Evolutionary conservation across 306 rosid species (phyloP).

Genomic region (Cicer judaicum): DNA sequence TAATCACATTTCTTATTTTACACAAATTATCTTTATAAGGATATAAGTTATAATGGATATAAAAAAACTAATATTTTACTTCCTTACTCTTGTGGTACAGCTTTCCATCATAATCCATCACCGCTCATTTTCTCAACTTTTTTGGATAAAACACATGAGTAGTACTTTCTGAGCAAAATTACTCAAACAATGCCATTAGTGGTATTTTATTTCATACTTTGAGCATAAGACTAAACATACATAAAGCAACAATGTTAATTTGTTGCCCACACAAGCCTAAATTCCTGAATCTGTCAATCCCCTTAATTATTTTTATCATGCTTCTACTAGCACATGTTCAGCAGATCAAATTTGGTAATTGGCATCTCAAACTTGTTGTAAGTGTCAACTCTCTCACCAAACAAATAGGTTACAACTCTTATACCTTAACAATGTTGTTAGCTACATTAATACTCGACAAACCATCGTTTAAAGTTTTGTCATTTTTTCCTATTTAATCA

Average conservation of each 20-base stretch:
- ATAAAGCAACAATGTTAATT: constrained; percentile 27
- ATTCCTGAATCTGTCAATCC: constrained; percentile 20
- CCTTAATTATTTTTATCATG: constrained; percentile 26
- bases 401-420: too few relatives aligned
- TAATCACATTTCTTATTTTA: too few relatives aligned
- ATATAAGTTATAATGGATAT: too few relatives aligned
- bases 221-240: not conserved
- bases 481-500: too few relatives aligned
- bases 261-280: constrained; percentile 16
- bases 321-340: constrained; percentile 35
- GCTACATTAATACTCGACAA: too few relatives aligned
- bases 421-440: too few relatives aligned
- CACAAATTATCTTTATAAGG: too few relatives aligned
- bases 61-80: too few relatives aligned
- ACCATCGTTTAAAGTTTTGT: too few relatives aligned
- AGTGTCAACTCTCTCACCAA: constrained; percentile 15
- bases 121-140: constrained; percentile 18
- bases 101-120: constrained; percentile 1
- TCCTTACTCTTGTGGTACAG: not conserved
- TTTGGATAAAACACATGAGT: not conserved
- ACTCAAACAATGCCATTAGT: constrained; percentile 10
- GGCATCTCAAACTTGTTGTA: constrained; percentile 31
- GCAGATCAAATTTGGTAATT: constrained; percentile 8
- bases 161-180: constrained; percentile 22
- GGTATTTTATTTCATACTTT: constrained; percentile 9